Evolutionary conservation across 2,329 filamentous ascomycete genomes (phyloP), one percentile per base, ranked within the genome.

Genomic region (Arthrobotrys iridis): DNA sequence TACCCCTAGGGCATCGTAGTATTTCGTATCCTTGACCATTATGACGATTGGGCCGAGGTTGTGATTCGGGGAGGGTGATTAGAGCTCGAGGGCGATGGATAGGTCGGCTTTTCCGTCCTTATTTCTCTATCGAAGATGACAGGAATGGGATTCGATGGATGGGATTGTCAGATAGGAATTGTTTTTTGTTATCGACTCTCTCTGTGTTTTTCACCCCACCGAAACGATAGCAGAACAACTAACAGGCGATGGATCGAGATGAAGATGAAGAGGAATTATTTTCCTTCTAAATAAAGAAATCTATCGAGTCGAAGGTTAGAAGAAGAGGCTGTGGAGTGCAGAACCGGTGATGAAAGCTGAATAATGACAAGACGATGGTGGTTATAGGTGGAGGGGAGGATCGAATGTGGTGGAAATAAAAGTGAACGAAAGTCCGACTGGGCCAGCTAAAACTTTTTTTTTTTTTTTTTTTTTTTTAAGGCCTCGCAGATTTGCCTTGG

Each of bases 1-100:
- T 89, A 93, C 91, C 82, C 91, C 91, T 57, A 95, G 87, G 77
- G 87, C 84, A 77, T 94, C 91, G 85, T 95, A 95, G 82, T 88
- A 87, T 82, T 92, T 92, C 37, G 88, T 91, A 80, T 93, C 91
- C 82, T 91, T 91, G 78, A 89, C 90, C 91, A 93, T 93, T 65
- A 80, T 90, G 79, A 79, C 78, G 80, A 77, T 40, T 62, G 11
- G 52, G 70, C 48, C 52, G 45, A 46, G 30, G 37, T 24, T 10
- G 22, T 71, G 41, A 77, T 30, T 41, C 15, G 48, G 8, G 50
- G 24, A 15, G 18, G 13, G 37, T 43, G 50, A n/a, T 50, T 52
- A n/a, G 20, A 28, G 13, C 15, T 11, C 45, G 46, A 15, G 70
- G 40, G 70, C 45, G 62, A 71, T 62, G 40, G 33, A 24, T 43